These are phyloP conservation scores for Euphorbia schlechtendalii DNA, from an alignment of 441 rosid genomes.

Conservation along the genomic window DNA sequence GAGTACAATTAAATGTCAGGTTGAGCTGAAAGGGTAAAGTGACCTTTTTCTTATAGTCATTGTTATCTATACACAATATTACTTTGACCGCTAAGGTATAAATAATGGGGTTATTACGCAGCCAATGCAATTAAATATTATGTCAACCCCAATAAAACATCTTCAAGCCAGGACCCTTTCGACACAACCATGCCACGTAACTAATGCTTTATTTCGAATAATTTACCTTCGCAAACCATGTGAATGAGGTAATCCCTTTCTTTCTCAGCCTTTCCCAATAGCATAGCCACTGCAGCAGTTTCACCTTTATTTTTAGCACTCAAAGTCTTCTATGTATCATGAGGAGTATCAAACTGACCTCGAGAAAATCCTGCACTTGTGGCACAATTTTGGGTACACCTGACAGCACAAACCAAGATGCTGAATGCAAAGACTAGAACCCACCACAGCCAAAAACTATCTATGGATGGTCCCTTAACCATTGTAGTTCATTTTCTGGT, in stretches of 20 bases:
- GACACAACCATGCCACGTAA: slow-evolving; percentile 45
- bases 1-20: slow-evolving; percentile 51
- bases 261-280: slow-evolving; percentile 39
- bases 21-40: slow-evolving; percentile 39
- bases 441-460: slow-evolving; percentile 41
- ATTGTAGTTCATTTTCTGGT: slow-evolving; percentile 73
- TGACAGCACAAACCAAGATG: slow-evolving; percentile 76
- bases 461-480: slow-evolving; percentile 51
- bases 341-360: slow-evolving; percentile 30
- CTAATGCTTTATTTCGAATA: slow-evolving; percentile 21
- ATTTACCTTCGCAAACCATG: slow-evolving; percentile 21
- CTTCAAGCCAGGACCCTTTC: slow-evolving; percentile 32
- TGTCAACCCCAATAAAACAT: slow-evolving; percentile 3
- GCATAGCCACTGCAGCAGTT: slow-evolving; percentile 14
- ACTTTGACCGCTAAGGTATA: slow-evolving; percentile 16
- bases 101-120: slow-evolving; percentile 15
- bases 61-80: slow-evolving; percentile 36
- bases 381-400: slow-evolving; percentile 41
- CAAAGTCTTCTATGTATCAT: slow-evolving; percentile 18
- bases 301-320: slow-evolving; percentile 27
- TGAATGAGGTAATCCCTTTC: slow-evolving; percentile 46
- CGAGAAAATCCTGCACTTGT: slow-evolving; percentile 30
- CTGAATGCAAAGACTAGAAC: slow-evolving; percentile 69
- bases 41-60: slow-evolving; percentile 20
- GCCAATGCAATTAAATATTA: slow-evolving; percentile 8